Conservation (phyloP, 2,329 filamentous ascomycete species). For the Dothistroma pini region DNA sequence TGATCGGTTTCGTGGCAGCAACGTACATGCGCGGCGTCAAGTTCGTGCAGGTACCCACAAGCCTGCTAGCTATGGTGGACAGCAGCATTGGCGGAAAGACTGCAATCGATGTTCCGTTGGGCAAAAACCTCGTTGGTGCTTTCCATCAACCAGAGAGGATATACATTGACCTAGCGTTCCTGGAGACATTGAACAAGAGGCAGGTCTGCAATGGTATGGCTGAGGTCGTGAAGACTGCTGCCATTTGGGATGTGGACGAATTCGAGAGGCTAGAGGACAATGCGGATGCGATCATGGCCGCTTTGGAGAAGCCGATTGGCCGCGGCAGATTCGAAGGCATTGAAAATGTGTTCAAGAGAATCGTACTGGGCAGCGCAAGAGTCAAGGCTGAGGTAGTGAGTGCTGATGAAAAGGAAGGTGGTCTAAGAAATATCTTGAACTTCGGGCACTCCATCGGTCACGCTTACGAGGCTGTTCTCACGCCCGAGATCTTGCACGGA, state of each 20-base stretch:
- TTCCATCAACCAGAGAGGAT: slow-evolving; percentile 96
- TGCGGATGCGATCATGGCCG: slow-evolving; percentile 69
- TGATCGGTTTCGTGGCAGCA: slow-evolving; percentile 95
- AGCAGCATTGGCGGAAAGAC: slow-evolving; percentile 98
- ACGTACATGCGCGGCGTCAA: slow-evolving; percentile 98
- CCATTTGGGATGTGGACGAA: slow-evolving; percentile 88
- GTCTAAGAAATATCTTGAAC: slow-evolving; percentile 89
- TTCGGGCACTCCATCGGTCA: slow-evolving; percentile 98
- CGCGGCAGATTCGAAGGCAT: slow-evolving; percentile 66
- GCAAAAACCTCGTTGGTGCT: slow-evolving; percentile 92
- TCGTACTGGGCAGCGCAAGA: slow-evolving; percentile 84
- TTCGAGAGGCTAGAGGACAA: slow-evolving; percentile 82
- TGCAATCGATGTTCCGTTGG: slow-evolving; percentile 91
- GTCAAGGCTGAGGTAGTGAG: slow-evolving; percentile 96
- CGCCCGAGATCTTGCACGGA: slow-evolving; percentile 91
- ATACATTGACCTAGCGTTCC: slow-evolving; percentile 88
- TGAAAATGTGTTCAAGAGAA: slow-evolving; percentile 46
- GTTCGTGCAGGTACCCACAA: slow-evolving; percentile 95
- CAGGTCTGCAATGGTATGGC: slow-evolving; percentile 99
- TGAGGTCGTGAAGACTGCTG: slow-evolving; percentile 80
- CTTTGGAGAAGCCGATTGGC: slow-evolving; percentile 59
- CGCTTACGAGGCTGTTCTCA: slow-evolving; percentile 91
- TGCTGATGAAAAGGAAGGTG: slow-evolving; percentile 88
- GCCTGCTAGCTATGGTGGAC: slow-evolving; percentile 93
- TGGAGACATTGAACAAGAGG: slow-evolving; percentile 82